Conservation (phyloP, 176 grass and related monocot genomes). For the Echinochloa phyllopogon region DNA sequence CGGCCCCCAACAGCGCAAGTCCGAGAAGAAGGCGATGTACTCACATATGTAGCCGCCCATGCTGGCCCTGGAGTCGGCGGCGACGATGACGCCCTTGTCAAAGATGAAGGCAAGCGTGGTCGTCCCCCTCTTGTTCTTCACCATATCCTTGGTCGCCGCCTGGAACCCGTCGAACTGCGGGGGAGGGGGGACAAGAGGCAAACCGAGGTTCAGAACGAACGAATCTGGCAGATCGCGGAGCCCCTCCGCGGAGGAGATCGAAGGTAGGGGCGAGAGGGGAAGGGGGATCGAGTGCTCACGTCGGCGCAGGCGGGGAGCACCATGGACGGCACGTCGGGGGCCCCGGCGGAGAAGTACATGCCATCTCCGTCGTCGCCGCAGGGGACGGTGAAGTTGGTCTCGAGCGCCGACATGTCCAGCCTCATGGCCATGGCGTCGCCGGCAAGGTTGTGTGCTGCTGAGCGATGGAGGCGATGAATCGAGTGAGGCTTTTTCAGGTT, state of each 20-base stretch:
- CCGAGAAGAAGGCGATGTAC: slow-evolving; percentile 15
- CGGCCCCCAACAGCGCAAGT: not conserved
- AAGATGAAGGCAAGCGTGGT: slow-evolving; percentile 96
- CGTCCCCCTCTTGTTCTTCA: slow-evolving; percentile 80
- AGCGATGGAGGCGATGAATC: slow-evolving; percentile 13
- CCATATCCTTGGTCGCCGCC: slow-evolving; percentile 55
- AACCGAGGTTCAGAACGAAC: slow-evolving; percentile 18
- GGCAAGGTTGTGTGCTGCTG: not conserved
- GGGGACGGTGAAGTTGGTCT: slow-evolving; percentile 48
- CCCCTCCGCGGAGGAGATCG: not conserved
- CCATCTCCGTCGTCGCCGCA: not conserved
- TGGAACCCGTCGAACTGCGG: slow-evolving; percentile 82
- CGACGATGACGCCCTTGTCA: slow-evolving; percentile 93
- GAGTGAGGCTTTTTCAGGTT: not conserved
- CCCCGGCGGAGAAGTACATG: slow-evolving; percentile 15
- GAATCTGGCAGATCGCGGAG: slow-evolving; percentile 22
- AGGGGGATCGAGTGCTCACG: slow-evolving; percentile 34
- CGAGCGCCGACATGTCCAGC: slow-evolving; percentile 60
- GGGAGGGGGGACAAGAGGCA: not conserved
- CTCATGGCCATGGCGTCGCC: slow-evolving; percentile 58
- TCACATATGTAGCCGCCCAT: slow-evolving; percentile 99
- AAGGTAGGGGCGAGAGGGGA: not conserved
- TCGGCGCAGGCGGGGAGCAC: slow-evolving; percentile 47
- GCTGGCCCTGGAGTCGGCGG: slow-evolving; percentile 92
- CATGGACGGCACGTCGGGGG: slow-evolving; percentile 47